phyloP scores from a whole-genome alignment of 805 yeast genomes.

The Ogataea degrootiae region DNA sequence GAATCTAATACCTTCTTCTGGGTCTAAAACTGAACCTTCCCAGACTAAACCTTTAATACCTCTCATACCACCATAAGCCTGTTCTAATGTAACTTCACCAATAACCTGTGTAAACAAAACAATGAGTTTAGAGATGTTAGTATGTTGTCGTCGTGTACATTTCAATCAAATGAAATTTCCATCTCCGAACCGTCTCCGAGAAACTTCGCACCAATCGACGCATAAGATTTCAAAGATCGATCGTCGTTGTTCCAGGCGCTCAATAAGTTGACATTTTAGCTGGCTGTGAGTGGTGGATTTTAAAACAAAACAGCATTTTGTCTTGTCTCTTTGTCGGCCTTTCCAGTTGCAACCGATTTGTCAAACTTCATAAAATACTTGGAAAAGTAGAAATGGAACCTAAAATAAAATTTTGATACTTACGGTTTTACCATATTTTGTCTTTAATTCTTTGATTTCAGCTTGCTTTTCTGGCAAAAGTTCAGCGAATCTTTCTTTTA shows the following conservation, averaged over 20 bases:
- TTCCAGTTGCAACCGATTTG: neutral
- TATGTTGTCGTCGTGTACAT: neutral
- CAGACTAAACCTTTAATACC: conserved; percentile 82
- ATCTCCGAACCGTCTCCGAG: neutral
- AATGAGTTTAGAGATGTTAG: neutral
- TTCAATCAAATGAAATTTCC: neutral
- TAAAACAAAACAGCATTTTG: too few relatives aligned
- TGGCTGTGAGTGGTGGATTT: neutral
- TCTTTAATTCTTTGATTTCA: conserved; percentile 83
- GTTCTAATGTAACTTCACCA: conserved; percentile 71
- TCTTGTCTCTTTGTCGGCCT: too few relatives aligned
- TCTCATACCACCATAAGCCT: conserved; percentile 90
- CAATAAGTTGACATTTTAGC: neutral
- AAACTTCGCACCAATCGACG: neutral
- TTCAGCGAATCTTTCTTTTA: conserved; percentile 93
- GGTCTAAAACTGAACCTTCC: conserved; percentile 86
- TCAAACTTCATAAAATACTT: too few relatives aligned
- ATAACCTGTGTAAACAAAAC: conserved; percentile 33
- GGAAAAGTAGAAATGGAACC: too few relatives aligned
- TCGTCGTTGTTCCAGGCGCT: too few relatives aligned
- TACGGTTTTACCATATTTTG: conserved; percentile 83
- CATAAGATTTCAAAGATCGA: neutral
- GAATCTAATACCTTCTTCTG: conserved; percentile 82
- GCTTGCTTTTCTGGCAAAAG: conserved; percentile 88
- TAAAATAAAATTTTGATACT: conserved; percentile 23